Evolutionary conservation across 768 basidiomycete species (phyloP).

Genomic region (Boletus rubroflammeus): DNA sequence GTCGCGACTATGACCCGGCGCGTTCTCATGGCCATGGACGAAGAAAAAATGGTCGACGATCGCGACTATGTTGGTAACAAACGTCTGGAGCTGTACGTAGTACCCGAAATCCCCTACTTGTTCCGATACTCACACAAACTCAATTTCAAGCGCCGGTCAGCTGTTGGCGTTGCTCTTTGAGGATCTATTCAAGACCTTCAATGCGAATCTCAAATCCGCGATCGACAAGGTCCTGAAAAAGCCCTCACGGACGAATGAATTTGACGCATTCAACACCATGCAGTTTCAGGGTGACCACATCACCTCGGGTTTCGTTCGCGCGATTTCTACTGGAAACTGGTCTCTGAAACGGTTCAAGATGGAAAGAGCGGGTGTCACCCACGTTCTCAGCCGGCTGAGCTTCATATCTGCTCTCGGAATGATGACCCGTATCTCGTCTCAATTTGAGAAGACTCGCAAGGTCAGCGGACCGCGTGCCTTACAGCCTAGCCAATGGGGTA

Average conservation of each 20-base stretch:
- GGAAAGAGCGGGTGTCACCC: conserved; percentile 97
- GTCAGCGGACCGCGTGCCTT: conserved; percentile 96
- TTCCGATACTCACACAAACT: conserved; percentile 9
- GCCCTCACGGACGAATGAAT: conserved; percentile 88
- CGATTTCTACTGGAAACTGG: conserved; percentile 99
- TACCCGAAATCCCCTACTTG: conserved; percentile 1
- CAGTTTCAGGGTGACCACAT: conserved; percentile 95
- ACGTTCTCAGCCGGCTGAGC: conserved; percentile 90
- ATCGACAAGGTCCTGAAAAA: conserved; percentile 99
- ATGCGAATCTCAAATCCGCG: conserved; percentile 87
- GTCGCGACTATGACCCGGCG: conserved; percentile 96
- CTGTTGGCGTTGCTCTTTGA: conserved; percentile 94
- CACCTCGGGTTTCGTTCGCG: conserved; percentile 92
- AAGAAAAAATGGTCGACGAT: conserved; percentile 97
- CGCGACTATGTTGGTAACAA: conserved; percentile 99
- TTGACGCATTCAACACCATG: conserved; percentile 93
- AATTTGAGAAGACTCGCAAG: conserved; percentile 99
- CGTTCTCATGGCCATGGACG: conserved; percentile 94
- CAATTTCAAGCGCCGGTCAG: conserved; percentile 81
- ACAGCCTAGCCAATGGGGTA: conserved; percentile 99
- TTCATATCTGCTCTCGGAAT: conserved; percentile 98
- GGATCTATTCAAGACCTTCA: conserved; percentile 98
- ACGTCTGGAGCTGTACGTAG: conserved; percentile 87
- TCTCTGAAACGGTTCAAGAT: conserved; percentile 98
- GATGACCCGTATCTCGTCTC: conserved; percentile 99